phyloP scores from a whole-genome alignment of 345 rosid species.

The Camelina hispida region DNA sequence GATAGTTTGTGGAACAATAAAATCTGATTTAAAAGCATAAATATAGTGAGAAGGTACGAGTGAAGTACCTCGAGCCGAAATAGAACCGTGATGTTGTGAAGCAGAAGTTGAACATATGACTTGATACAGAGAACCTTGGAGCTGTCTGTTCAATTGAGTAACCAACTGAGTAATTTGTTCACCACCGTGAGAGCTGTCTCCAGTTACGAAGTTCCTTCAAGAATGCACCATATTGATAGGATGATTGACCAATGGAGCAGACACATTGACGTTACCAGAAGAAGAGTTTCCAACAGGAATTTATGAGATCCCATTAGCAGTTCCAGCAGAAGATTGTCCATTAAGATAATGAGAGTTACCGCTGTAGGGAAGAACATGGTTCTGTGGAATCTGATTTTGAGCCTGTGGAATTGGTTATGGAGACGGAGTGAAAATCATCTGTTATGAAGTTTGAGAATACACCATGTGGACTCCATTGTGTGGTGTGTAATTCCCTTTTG shows the following conservation, averaged over 20 bases:
- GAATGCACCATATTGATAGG: background rate
- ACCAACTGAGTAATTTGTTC: background rate
- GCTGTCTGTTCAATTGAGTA: background rate
- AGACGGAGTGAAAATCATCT: background rate
- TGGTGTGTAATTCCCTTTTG: background rate
- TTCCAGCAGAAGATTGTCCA: too few relatives aligned
- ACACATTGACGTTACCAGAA: too few relatives aligned
- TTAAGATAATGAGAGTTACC: too few relatives aligned
- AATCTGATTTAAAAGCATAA: background rate
- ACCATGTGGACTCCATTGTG: background rate
- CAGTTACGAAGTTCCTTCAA: background rate
- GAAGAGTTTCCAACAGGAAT: background rate
- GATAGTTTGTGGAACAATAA: background rate
- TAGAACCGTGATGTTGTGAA: background rate
- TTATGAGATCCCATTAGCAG: too few relatives aligned
- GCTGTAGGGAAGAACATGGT: too few relatives aligned
- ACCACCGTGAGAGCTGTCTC: background rate
- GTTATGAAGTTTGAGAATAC: background rate
- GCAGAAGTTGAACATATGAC: background rate
- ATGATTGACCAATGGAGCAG: fast-evolving
- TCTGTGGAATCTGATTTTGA: too few relatives aligned
- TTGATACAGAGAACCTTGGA: background rate
- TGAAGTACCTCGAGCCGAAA: background rate
- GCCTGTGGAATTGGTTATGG: too few relatives aligned
- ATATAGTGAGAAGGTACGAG: background rate